Base-by-base conservation (phyloP, 2,329 filamentous ascomycete species). In the Sclerotinia subarctica region DNA sequence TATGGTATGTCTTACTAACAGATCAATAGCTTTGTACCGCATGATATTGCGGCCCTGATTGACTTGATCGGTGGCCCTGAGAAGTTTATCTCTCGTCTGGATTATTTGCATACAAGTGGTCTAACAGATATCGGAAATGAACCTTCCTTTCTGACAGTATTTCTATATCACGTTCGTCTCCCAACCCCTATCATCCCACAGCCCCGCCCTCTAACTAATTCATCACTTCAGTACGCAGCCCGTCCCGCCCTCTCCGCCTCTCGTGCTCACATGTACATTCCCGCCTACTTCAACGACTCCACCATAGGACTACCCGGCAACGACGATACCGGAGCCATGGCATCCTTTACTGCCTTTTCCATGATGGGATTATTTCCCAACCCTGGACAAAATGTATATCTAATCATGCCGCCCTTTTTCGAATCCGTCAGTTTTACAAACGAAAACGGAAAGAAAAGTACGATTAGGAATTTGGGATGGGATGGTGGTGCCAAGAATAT, bases 401-500 rank as follows among this genome's bases (percentile, higher is more conserved):
- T 91, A 42, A 88, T 91, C 69, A 89, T 80, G 0, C 85, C 89
- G 0, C 89, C 89, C 0, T 91, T 85, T 73, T 91, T 91, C 72
- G 80, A 85, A 72, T 80, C 81, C 44, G 81, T 90, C 2, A 84
- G 82, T 58, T 81, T 91, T 64, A 85, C 79, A 10, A 84, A 85
- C 67, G 82, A 81, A 0, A 90, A 86, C 0, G 83, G 84, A 2
- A 86, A 85, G 65, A 85, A 83, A 7, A 87, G 88, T 0, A 86
- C 81, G 1, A 82, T 91, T 11, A 79, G 82, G 17, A 88, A 84
- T 67, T 70, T 86, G 59, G 87, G 88, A 70, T 91, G 90, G 70
- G 88, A 91, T 66, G 76, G 86, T 0, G 74, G 68, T 0, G 88
- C 89, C 65, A 75, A 80, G 69, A 82, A 82, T 8, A 81, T 90